Percentiles rank a stretch among this genome's conserved stretches.
Conservation (phyloP, 2,329 filamentous ascomycete species). For the Cordyceps fumosorosea region DNA sequence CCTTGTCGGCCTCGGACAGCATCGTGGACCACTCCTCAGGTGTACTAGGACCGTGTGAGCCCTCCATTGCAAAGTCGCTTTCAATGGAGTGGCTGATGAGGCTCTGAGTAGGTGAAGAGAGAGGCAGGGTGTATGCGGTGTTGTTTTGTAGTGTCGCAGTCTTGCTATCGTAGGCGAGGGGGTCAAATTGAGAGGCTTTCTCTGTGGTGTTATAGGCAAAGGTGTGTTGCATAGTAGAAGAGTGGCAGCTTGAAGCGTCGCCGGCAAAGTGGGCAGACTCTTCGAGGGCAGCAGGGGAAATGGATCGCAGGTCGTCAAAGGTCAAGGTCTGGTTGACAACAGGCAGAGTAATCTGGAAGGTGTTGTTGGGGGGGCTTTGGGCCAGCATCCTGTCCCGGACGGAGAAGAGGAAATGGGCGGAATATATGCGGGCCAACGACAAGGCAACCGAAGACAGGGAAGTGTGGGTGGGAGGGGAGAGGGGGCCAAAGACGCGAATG, state of each 20-base stretch:
- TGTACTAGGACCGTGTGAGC: slow-evolving; percentile 29
- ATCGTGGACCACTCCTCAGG: slow-evolving; percentile 29
- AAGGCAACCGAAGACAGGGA: not conserved
- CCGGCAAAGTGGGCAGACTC: slow-evolving; percentile 36
- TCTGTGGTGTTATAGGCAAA: slow-evolving; percentile 14
- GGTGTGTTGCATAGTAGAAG: slow-evolving; percentile 17
- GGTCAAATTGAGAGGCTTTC: slow-evolving; percentile 9
- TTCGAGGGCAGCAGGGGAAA: not conserved
- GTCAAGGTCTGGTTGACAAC: slow-evolving; percentile 10
- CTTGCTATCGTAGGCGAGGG: slow-evolving; percentile 12
- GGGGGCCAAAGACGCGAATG: slow-evolving; percentile 4
- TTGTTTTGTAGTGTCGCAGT: slow-evolving; percentile 20
- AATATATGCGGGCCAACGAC: slow-evolving; percentile 13
- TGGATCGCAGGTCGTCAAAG: slow-evolving; percentile 9
- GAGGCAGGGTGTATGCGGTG: slow-evolving; percentile 33
- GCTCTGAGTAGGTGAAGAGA: slow-evolving; percentile 31
- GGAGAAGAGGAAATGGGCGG: slow-evolving; percentile 1
- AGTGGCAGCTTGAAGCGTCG: slow-evolving; percentile 41
- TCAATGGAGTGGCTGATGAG: slow-evolving; percentile 33
- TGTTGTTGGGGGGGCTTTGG: not conserved
- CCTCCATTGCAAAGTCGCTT: slow-evolving; percentile 29
- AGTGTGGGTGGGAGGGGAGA: slow-evolving; percentile 2
- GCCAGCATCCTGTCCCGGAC: slow-evolving; percentile 8
- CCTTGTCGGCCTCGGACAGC: slow-evolving; percentile 21
- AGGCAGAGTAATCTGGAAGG: slow-evolving; percentile 8